A percentile compares a stretch with the other conserved stretches of the same genome.
Evolutionary conservation across 352 stramenopile genomes (phyloP).

Genomic region (Thraustochytrium striatum): DNA sequence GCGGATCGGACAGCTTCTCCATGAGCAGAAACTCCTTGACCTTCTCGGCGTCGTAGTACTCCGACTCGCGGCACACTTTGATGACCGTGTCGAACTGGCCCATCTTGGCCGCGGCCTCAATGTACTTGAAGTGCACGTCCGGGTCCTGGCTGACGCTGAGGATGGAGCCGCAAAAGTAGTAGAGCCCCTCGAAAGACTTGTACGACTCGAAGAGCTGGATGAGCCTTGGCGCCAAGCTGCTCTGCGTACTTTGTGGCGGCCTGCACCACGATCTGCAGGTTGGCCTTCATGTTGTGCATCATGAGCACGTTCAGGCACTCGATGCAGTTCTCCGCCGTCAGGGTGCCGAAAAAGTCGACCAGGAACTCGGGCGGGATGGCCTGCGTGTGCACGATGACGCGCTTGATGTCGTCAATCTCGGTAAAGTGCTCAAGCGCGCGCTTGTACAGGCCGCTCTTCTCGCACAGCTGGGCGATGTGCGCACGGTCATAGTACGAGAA

Average conservation of each 20-base stretch:
- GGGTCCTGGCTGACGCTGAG: constrained; percentile 95
- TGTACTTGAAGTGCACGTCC: constrained; percentile 99
- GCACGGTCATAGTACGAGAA: constrained; percentile 97
- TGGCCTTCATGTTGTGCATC: constrained; percentile 91
- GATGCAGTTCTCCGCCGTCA: constrained; percentile 94
- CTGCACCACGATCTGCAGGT: constrained; percentile 98
- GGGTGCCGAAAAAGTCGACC: constrained; percentile 96
- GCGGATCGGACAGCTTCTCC: constrained; percentile 96
- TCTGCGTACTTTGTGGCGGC: constrained; percentile 89
- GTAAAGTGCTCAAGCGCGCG: constrained; percentile 98
- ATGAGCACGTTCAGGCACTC: constrained; percentile 97
- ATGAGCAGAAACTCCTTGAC: constrained; percentile 99
- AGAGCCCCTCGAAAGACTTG: constrained; percentile 95
- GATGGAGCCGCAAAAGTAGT: constrained; percentile 98
- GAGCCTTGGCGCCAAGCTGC: constrained; percentile 87
- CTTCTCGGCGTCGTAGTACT: constrained; percentile 96
- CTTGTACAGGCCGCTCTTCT: constrained; percentile 96
- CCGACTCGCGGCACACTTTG: constrained; percentile 98
- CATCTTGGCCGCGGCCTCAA: constrained; percentile 98
- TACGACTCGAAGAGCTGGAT: constrained; percentile 99
- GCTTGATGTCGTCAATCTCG: constrained; percentile 94
- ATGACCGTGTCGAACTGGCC: constrained; percentile 99
- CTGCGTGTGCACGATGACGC: constrained; percentile 82
- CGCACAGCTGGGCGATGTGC: constrained; percentile 95
- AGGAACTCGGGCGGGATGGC: constrained; percentile 94